Evolutionary conservation across 2,329 filamentous ascomycete genomes (phyloP).

Genomic region (Capronia americana): DNA sequence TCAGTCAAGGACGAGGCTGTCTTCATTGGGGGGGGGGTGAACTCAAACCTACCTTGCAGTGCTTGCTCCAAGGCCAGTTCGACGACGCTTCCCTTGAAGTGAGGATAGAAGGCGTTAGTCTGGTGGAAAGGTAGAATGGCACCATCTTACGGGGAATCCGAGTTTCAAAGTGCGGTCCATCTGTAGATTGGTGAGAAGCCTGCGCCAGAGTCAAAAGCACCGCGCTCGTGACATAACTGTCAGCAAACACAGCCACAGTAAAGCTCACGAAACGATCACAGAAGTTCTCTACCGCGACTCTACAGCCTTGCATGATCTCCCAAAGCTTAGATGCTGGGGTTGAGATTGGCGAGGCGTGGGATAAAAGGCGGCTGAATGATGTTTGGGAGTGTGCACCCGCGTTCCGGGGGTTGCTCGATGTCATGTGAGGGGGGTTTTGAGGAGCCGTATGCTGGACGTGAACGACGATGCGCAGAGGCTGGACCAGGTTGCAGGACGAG

Average conservation of each 20-base stretch:
- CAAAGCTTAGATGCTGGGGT: not conserved
- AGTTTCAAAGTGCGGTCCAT: not conserved
- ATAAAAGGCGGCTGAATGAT: not conserved
- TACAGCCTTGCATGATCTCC: not conserved
- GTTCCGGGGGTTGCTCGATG: not conserved
- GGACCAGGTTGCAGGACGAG: not conserved
- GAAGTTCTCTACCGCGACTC: not conserved
- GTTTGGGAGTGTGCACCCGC: not conserved
- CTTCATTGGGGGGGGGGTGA: not conserved
- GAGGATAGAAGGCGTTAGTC: not conserved
- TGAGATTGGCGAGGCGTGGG: not conserved
- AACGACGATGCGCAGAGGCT: not conserved
- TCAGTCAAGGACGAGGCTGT: slow-evolving; percentile 3
- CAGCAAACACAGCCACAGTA: not conserved
- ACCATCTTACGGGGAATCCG: not conserved
- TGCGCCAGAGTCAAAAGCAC: not conserved
- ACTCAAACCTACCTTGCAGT: slow-evolving; percentile 20
- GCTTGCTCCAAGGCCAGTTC: not conserved
- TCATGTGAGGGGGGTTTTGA: slow-evolving; percentile 4
- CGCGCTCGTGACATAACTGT: not conserved
- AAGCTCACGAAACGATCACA: not conserved
- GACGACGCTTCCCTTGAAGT: not conserved
- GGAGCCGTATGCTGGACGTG: not conserved
- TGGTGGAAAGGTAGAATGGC: not conserved
- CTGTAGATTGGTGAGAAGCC: slow-evolving; percentile 6